A percentile compares a stretch with the other conserved stretches of the same genome.
Conservation (phyloP, 2,329 filamentous ascomycete species). For the Claviceps spartinae region DNA sequence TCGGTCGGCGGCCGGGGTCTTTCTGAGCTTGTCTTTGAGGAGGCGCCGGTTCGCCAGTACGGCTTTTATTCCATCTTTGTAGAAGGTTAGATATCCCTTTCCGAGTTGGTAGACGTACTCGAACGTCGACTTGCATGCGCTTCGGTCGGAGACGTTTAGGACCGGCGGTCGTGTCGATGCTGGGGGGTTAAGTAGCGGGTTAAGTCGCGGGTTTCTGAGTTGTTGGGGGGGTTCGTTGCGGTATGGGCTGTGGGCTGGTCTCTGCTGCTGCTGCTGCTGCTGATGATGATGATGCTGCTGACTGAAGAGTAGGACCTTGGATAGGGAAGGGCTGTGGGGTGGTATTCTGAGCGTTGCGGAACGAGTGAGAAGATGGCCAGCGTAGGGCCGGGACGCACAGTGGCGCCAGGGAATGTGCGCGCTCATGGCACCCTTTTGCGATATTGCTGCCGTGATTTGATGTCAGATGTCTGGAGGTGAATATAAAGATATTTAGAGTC, state of each 20-base stretch:
- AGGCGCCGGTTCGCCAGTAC: slow-evolving; percentile 54
- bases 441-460: no score
- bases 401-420: slow-evolving; percentile 18
- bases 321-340: background rate
- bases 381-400: slow-evolving; percentile 12
- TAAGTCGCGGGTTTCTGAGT: no score
- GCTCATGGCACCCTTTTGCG: slow-evolving; percentile 14
- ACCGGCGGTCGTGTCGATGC: slow-evolving; percentile 57
- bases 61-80: slow-evolving; percentile 70
- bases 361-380: slow-evolving; percentile 7
- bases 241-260: slow-evolving; percentile 11
- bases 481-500: background rate
- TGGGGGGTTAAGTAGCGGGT: slow-evolving; percentile 52
- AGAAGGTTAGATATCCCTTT: slow-evolving; percentile 69
- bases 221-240: slow-evolving; percentile 11
- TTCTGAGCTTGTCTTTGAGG: slow-evolving; percentile 28
- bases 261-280: slow-evolving; percentile 7
- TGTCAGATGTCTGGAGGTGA: background rate
- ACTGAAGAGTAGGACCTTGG: background rate
- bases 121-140: slow-evolving; percentile 18
- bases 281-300: slow-evolving; percentile 10
- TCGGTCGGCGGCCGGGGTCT: slow-evolving; percentile 40
- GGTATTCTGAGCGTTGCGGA: slow-evolving; percentile 4
- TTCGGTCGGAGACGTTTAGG: slow-evolving; percentile 47
- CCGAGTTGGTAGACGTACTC: slow-evolving; percentile 48